These are phyloP conservation scores for Kregervanrija pseudodelftensis DNA, from an alignment of 805 yeast genomes.

Conservation along the genomic window DNA sequence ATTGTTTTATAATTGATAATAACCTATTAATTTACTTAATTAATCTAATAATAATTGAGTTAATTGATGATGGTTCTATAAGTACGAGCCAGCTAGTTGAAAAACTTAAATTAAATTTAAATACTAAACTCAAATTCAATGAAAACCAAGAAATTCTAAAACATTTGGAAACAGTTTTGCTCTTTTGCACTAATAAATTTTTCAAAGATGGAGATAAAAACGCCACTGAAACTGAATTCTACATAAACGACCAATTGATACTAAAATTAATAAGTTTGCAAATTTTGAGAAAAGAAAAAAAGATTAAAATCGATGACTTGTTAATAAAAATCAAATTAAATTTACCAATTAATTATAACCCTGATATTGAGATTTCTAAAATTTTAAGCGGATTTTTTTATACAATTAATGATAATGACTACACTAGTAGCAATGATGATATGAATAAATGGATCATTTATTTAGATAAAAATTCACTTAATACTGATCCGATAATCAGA, in stretches of 20 bases:
- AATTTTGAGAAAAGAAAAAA: constrained; percentile 7
- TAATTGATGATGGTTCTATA: no score
- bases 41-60: no score
- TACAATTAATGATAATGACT: constrained; percentile 12
- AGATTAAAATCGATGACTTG: constrained; percentile 40
- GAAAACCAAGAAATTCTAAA: no score
- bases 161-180: no score
- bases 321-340: constrained; percentile 54
- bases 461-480: constrained; percentile 42
- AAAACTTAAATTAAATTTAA: no score
- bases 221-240: neutral
- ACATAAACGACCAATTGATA: constrained; percentile 1
- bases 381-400: constrained; percentile 31
- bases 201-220: neutral
- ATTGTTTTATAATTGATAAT: no score
- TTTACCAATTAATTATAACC: constrained; percentile 48
- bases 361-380: constrained; percentile 50
- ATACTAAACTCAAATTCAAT: no score
- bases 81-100: no score
- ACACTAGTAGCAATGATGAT: neutral
- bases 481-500: constrained; percentile 41
- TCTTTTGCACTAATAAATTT: constrained; percentile 1
- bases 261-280: constrained; percentile 8
- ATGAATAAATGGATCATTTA: constrained; percentile 37
- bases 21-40: no score